These are phyloP conservation scores for Arbutus unedo DNA, from an alignment of 148 eudicot species.

Conservation along the genomic window DNA sequence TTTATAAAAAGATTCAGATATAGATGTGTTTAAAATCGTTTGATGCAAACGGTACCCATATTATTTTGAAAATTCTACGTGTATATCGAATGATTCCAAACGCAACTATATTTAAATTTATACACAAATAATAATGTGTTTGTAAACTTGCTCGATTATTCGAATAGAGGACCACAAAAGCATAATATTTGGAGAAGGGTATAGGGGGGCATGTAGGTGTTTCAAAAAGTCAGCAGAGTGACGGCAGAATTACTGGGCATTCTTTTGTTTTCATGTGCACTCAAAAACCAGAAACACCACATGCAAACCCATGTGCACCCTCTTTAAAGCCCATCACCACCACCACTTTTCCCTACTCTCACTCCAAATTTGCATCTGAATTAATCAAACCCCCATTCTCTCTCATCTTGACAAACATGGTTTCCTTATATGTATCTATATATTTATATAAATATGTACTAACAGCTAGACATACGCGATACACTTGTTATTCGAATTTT, in stretches of 20 bases:
- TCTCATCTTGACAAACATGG: neutral
- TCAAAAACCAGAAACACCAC: neutral
- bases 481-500: too few species aligned
- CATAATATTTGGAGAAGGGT: neutral
- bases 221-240: neutral
- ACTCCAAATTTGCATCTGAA: neutral
- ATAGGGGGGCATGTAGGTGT: neutral
- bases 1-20: too few species aligned
- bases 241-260: conserved; percentile 1
- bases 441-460: too few species aligned
- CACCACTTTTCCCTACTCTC: neutral
- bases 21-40: too few species aligned
- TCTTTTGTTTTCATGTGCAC: conserved; percentile 1
- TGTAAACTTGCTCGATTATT: neutral
- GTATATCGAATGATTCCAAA: too few species aligned
- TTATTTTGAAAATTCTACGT: too few species aligned
- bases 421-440: too few species aligned
- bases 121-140: too few species aligned
- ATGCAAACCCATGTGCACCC: neutral
- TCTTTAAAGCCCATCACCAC: neutral
- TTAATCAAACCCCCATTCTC: neutral
- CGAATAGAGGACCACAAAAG: neutral
- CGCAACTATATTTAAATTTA: too few species aligned
- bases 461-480: too few species aligned
- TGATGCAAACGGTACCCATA: too few species aligned